Conservation (phyloP, 2,329 filamentous ascomycete genomes). For the Fusarium kyushuense region DNA sequence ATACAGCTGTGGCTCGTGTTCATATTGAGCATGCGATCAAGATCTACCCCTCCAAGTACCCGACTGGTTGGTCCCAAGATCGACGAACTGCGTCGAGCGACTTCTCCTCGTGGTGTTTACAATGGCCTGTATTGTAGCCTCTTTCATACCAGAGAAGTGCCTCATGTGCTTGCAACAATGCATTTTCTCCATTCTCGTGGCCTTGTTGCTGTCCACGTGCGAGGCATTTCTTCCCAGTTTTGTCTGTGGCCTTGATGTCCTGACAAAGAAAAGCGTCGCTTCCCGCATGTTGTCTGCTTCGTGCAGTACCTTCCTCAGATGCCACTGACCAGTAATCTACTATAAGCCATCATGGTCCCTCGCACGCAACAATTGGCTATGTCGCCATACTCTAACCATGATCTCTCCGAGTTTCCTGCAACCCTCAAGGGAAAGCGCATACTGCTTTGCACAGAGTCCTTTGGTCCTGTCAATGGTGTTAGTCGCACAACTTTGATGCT, state of each 20-base stretch:
- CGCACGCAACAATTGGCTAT: conserved; percentile 9
- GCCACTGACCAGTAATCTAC: conserved; percentile 7
- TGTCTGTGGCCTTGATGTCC: conserved; percentile 9
- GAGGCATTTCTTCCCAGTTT: conserved; percentile 29
- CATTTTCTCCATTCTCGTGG: conserved; percentile 33
- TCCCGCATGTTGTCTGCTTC: conserved; percentile 23
- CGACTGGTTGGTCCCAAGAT: conserved; percentile 38
- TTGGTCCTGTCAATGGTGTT: conserved; percentile 80
- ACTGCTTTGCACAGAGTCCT: conserved; percentile 76
- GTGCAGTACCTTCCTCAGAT: not conserved
- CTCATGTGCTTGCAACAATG: conserved; percentile 35
- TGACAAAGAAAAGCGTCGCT: conserved; percentile 44
- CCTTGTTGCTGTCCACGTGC: conserved; percentile 45
- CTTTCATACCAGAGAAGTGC: conserved; percentile 7
- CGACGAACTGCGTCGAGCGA: conserved; percentile 49
- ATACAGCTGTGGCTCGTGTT: conserved; percentile 27
- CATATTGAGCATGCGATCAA: conserved; percentile 28
- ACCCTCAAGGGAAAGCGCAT: conserved; percentile 70
- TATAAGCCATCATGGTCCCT: conserved; percentile 29
- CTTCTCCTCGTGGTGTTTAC: conserved; percentile 50
- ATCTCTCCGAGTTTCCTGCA: conserved; percentile 60
- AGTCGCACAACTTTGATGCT: conserved; percentile 77
- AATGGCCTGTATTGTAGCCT: conserved; percentile 45
- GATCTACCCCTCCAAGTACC: conserved; percentile 47
- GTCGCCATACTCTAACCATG: conserved; percentile 48